These are phyloP conservation scores for Paratinospora sagittata DNA, from an alignment of 164 flowering plant genomes.

Conservation along the genomic window DNA sequence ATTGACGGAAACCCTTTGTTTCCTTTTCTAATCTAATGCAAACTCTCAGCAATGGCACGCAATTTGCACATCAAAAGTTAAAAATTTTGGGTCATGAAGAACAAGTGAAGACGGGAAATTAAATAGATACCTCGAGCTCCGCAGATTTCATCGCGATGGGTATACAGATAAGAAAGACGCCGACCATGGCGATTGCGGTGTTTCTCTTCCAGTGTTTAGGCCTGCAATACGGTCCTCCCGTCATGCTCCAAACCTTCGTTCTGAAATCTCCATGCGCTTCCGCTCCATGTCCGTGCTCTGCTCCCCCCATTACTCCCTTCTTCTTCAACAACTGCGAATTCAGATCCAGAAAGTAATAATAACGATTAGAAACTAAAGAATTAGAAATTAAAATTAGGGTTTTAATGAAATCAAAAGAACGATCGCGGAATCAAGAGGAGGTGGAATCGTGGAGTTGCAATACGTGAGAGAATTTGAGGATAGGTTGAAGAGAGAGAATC, in stretches of 20 bases:
- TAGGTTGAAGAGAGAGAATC: too few species aligned
- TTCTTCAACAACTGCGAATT: not conserved
- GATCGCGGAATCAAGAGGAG: not conserved
- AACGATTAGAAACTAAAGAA: too few species aligned
- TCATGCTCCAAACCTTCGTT: conserved; percentile 82
- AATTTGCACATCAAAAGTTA: not conserved
- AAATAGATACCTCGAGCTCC: conserved; percentile 68
- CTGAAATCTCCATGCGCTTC: conserved; percentile 67
- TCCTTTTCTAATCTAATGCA: not conserved
- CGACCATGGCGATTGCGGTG: conserved; percentile 86
- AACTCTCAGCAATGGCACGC: not conserved
- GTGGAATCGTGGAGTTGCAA: not conserved
- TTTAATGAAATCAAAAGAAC: not conserved
- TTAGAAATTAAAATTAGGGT: not conserved
- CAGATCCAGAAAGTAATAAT: not conserved
- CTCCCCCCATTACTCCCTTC: conserved; percentile 49
- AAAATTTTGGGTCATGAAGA: not conserved
- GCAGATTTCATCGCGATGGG: conserved; percentile 92
- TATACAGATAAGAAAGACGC: conserved; percentile 71
- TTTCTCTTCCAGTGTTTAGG: conserved; percentile 92
- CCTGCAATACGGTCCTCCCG: conserved; percentile 83
- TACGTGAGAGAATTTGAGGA: not conserved
- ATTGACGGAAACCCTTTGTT: not conserved
- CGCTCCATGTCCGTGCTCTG: conserved; percentile 50
- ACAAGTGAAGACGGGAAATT: too few species aligned